Conservation (phyloP, 352 stramenopile genomes). For the Phytopythium boreale region DNA sequence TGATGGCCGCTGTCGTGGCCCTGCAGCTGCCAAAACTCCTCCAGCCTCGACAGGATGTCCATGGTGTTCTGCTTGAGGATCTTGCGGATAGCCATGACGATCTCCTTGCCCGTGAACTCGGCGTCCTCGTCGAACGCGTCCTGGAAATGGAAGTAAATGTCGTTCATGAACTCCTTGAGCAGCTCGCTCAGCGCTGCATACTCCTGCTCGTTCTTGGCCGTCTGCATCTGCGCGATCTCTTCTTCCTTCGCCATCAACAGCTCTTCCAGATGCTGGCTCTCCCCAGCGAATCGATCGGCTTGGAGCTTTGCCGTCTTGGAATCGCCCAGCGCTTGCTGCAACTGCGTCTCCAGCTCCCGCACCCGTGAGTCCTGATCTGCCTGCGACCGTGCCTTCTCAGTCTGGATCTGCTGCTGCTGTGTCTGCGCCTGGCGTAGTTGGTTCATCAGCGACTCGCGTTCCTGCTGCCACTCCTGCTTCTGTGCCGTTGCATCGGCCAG, state of each 20-base stretch:
- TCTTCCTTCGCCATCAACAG: constrained; percentile 45
- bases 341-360: constrained; percentile 42
- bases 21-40: constrained; percentile 71
- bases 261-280: constrained; percentile 50
- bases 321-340: constrained; percentile 47
- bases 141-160: constrained; percentile 86
- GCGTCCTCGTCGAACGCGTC: constrained; percentile 82
- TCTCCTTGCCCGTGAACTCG: constrained; percentile 81
- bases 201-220: constrained; percentile 48
- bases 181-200: constrained; percentile 58
- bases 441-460: constrained; percentile 44
- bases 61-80: constrained; percentile 86
- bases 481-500: constrained; percentile 35
- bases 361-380: constrained; percentile 41
- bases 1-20: constrained; percentile 13
- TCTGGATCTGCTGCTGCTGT: constrained; percentile 54
- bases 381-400: constrained; percentile 49
- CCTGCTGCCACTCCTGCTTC: constrained; percentile 49
- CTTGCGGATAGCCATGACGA: constrained; percentile 78
- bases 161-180: constrained; percentile 87
- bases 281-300: constrained; percentile 33
- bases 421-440: constrained; percentile 47
- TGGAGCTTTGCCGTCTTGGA: constrained; percentile 37
- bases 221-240: constrained; percentile 41
- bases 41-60: constrained; percentile 66